Conservation (phyloP, 2,329 filamentous ascomycete species). For the Scedosporium minutisporum region DNA sequence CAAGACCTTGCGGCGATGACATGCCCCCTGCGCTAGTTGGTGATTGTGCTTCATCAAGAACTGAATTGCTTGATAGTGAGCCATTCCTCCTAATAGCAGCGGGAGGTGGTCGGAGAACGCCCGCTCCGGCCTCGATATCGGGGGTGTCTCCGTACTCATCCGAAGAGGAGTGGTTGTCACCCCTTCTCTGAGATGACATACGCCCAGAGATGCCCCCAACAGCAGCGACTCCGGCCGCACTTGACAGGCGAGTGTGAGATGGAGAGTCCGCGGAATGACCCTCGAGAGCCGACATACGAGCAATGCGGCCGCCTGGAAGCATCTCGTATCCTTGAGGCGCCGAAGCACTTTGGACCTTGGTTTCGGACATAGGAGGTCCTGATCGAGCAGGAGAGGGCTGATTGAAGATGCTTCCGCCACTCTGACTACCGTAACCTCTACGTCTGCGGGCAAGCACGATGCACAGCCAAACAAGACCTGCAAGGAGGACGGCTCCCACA, state of each 20-base stretch:
- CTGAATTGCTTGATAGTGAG: constrained; percentile 81
- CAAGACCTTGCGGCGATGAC: constrained; percentile 75
- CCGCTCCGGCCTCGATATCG: constrained; percentile 50
- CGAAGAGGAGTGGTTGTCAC: constrained; percentile 55
- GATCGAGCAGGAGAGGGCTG: constrained; percentile 68
- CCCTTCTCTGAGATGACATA: constrained; percentile 22
- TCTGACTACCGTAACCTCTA: constrained; percentile 46
- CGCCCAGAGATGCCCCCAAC: constrained; percentile 24
- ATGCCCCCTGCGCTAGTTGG: constrained; percentile 63
- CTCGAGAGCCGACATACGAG: constrained; percentile 91
- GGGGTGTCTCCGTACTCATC: constrained; percentile 65
- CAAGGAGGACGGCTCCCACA: constrained; percentile 59
- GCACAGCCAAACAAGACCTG: constrained; percentile 60
- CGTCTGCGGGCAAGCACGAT: constrained; percentile 40
- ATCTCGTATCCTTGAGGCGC: constrained; percentile 56
- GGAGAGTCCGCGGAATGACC: constrained; percentile 56
- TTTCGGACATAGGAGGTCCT: constrained; percentile 32
- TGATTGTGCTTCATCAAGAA: constrained; percentile 62
- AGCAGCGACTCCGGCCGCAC: constrained; percentile 24
- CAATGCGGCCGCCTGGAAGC: constrained; percentile 78
- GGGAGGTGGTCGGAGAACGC: constrained; percentile 48
- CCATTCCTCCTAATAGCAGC: constrained; percentile 61
- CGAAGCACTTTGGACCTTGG: constrained; percentile 15
- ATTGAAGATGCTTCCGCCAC: constrained; percentile 68
- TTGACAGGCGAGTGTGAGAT: constrained; percentile 33